phyloP scores from a whole-genome alignment of 768 basidiomycete species.

The Kwoniella mangroviensis region DNA sequence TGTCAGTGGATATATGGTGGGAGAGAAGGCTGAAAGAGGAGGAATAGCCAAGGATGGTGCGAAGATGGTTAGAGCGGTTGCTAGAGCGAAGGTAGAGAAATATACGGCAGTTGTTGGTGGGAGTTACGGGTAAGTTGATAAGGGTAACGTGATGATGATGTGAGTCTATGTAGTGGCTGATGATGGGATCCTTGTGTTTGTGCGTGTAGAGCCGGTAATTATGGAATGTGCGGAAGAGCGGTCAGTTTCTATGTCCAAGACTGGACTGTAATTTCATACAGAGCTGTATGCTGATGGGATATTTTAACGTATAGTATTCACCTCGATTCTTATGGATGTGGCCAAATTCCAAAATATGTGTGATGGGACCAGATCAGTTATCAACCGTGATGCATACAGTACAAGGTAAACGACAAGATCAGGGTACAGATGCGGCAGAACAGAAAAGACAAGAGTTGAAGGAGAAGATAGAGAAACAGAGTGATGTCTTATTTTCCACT shows the following conservation, averaged over 20 bases:
- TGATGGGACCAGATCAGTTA: slow-evolving; percentile 93
- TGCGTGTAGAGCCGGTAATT: slow-evolving; percentile 74
- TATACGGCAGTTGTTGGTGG: slow-evolving; percentile 91
- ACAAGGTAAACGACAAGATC: slow-evolving; percentile 65
- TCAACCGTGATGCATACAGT: slow-evolving; percentile 91
- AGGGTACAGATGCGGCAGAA: slow-evolving; percentile 16
- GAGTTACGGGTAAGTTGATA: slow-evolving; percentile 85
- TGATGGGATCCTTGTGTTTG: no score
- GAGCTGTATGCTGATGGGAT: slow-evolving; percentile 10
- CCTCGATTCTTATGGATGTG: slow-evolving; percentile 98
- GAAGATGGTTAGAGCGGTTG: slow-evolving; percentile 80
- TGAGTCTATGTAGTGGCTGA: no score
- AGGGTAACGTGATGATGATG: no score
- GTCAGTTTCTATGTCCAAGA: slow-evolving; percentile 62
- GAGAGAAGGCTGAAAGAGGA: slow-evolving; percentile 89
- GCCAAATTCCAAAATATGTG: slow-evolving; percentile 94
- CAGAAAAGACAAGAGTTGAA: slow-evolving; percentile 61
- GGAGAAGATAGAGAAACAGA: slow-evolving; percentile 84
- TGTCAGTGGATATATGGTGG: slow-evolving; percentile 96
- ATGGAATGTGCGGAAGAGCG: slow-evolving; percentile 92
- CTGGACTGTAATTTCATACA: neutral
- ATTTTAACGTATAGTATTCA: slow-evolving; percentile 69
- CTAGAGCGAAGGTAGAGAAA: slow-evolving; percentile 89
- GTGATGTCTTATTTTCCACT: slow-evolving; percentile 82
- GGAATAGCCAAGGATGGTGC: slow-evolving; percentile 96